Conservation (phyloP, 805 yeast species). For the Starmera caribaea region DNA sequence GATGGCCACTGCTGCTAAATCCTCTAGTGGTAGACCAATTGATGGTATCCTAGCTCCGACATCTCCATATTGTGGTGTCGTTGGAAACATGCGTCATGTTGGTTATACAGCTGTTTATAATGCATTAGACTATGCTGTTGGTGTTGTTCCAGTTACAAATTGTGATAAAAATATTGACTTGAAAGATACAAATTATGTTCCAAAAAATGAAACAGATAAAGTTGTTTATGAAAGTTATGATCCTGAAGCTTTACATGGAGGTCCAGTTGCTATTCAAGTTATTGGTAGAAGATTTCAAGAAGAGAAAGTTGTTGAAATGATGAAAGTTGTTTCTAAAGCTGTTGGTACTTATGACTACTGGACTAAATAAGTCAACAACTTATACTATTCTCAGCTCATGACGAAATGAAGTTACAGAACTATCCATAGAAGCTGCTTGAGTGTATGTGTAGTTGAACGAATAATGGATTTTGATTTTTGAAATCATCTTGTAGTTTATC, state of each 20-base stretch:
- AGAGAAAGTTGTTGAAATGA: conserved; percentile 45
- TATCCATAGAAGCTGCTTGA: no score
- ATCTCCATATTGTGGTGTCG: conserved; percentile 30
- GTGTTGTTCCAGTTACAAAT: conserved; percentile 47
- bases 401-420: no score
- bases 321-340: conserved; percentile 26
- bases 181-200: conserved; percentile 18
- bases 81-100: conserved; percentile 25
- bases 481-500: no score
- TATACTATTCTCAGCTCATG: no score
- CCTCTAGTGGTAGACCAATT: conserved; percentile 30
- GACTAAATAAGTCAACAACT: no score
- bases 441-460: no score
- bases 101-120: conserved; percentile 50
- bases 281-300: conserved; percentile 53
- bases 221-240: conserved; percentile 37
- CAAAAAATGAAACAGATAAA: conserved; percentile 33
- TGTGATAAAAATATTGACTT: conserved; percentile 36
- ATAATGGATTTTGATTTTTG: no score
- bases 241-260: conserved; percentile 43
- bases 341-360: conserved; percentile 18
- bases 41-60: conserved; percentile 41
- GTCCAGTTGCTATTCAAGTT: conserved; percentile 58
- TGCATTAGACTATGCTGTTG: conserved; percentile 46
- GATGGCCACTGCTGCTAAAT: conserved; percentile 25